These are phyloP conservation scores for Durotheca rogersii DNA, from an alignment of 495 filamentous ascomycete genomes.

Conservation along the genomic window DNA sequence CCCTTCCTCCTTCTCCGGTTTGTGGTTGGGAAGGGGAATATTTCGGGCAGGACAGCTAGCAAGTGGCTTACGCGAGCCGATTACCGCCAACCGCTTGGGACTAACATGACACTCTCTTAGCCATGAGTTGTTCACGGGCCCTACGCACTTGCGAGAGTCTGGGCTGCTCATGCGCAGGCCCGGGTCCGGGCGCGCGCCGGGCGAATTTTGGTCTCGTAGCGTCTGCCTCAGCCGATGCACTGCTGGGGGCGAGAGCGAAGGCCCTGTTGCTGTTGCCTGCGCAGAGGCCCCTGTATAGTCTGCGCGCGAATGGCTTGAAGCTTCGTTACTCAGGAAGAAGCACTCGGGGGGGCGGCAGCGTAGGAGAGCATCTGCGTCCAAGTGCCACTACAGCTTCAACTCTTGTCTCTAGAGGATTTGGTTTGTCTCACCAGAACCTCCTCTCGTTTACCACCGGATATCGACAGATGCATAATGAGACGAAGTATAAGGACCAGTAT, in stretches of 20 bases:
- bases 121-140: constrained; percentile 24
- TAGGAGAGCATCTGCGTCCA: neutral
- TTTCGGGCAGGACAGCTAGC: neutral
- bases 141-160: constrained; percentile 16
- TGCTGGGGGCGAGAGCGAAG: neutral
- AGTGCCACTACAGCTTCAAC: neutral
- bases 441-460: constrained; percentile 5
- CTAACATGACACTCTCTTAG: constrained; percentile 25
- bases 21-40: neutral
- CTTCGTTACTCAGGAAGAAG: too few relatives aligned
- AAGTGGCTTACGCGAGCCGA: neutral
- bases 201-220: neutral
- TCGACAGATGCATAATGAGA: constrained; percentile 6
- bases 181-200: neutral
- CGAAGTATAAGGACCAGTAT: constrained; percentile 20
- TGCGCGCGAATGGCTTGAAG: too few relatives aligned
- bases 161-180: neutral
- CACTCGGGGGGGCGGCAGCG: neutral
- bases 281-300: neutral
- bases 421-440: neutral
- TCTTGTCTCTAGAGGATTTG: neutral
- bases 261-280: neutral
- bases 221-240: neutral
- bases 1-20: too few relatives aligned
- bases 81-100: too few relatives aligned